phyloP scores from a whole-genome alignment of 805 yeast species.

The Barnettozyma wickerhamii region DNA sequence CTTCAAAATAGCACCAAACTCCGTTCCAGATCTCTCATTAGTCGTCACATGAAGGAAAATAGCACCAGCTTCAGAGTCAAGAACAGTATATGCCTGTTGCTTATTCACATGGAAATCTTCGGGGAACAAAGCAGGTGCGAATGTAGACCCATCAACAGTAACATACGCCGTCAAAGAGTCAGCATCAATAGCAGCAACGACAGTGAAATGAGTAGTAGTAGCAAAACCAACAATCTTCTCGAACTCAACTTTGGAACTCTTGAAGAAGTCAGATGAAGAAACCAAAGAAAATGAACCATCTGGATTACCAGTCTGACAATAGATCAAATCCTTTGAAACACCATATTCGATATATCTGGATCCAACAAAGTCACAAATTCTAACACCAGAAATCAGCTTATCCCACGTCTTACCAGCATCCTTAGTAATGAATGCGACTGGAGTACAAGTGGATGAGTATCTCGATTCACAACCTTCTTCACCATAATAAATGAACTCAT shows the following conservation, averaged over 20 bases:
- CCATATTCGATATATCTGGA: slow-evolving; percentile 34
- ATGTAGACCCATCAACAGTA: slow-evolving; percentile 72
- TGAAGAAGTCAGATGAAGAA: slow-evolving; percentile 20
- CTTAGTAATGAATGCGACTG: slow-evolving; percentile 54
- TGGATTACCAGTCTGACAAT: slow-evolving; percentile 50
- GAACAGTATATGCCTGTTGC: slow-evolving; percentile 73
- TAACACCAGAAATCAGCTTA: slow-evolving; percentile 44
- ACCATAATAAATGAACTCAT: slow-evolving; percentile 65
- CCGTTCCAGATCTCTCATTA: slow-evolving; percentile 40
- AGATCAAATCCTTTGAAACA: slow-evolving; percentile 46
- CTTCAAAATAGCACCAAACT: slow-evolving; percentile 77
- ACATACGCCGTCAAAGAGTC: slow-evolving; percentile 61
- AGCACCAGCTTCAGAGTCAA: slow-evolving; percentile 70
- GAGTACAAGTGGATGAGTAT: slow-evolving; percentile 38
- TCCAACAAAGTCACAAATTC: slow-evolving; percentile 65
- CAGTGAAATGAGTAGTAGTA: slow-evolving; percentile 59
- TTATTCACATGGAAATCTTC: slow-evolving; percentile 52
- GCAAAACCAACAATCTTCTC: slow-evolving; percentile 72
- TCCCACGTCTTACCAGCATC: slow-evolving; percentile 65
- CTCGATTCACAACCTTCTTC: slow-evolving; percentile 44
- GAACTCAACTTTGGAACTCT: slow-evolving; percentile 35
- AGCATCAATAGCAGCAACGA: slow-evolving; percentile 60
- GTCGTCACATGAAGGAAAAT: slow-evolving; percentile 84
- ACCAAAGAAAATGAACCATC: slow-evolving; percentile 29
- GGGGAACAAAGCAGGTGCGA: slow-evolving; percentile 81